A percentile compares a stretch with the other conserved stretches of the same genome.
These are phyloP conservation scores for Thalassiosira sp. DNA, from an alignment of 352 stramenopile genomes.

Conservation along the genomic window DNA sequence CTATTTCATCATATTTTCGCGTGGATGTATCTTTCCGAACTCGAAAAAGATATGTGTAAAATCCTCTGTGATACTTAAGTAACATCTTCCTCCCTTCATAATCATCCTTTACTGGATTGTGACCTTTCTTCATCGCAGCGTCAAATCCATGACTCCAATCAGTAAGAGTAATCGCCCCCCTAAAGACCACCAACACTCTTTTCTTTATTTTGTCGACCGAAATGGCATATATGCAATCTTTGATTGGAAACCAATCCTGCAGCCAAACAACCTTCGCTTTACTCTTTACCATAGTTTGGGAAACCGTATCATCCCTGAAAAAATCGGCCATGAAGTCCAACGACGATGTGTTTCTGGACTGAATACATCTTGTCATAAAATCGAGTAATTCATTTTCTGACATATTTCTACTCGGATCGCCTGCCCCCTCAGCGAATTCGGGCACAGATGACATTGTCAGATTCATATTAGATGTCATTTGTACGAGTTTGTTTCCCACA, in stretches of 20 bases:
- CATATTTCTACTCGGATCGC: slow-evolving; percentile 37
- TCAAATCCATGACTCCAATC: slow-evolving; percentile 71
- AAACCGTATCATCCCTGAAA: slow-evolving; percentile 65
- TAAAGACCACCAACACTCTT: slow-evolving; percentile 69
- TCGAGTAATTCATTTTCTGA: slow-evolving; percentile 56
- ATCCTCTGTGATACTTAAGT: slow-evolving; percentile 63
- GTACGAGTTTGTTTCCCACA: slow-evolving; percentile 35
- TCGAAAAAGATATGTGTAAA: slow-evolving; percentile 73
- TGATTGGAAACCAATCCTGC: slow-evolving; percentile 74
- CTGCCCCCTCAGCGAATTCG: not conserved
- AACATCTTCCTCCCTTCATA: slow-evolving; percentile 48
- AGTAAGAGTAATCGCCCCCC: slow-evolving; percentile 63
- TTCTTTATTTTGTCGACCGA: slow-evolving; percentile 63
- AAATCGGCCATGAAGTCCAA: slow-evolving; percentile 72
- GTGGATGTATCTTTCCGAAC: slow-evolving; percentile 68
- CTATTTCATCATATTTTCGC: slow-evolving; percentile 76
- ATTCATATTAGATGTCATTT: slow-evolving; percentile 33
- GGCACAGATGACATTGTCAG: not conserved
- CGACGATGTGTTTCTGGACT: slow-evolving; percentile 43
- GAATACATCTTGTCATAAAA: slow-evolving; percentile 62
- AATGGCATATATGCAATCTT: slow-evolving; percentile 72
- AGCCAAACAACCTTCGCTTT: slow-evolving; percentile 69
- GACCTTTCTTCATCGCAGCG: slow-evolving; percentile 39
- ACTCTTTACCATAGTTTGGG: slow-evolving; percentile 63
- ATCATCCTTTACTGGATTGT: slow-evolving; percentile 67